Percentiles rank a stretch among this genome's conserved stretches.
phyloP scores from a whole-genome alignment of 169 alveolate species.

The Besnoitia besnoiti region DNA sequence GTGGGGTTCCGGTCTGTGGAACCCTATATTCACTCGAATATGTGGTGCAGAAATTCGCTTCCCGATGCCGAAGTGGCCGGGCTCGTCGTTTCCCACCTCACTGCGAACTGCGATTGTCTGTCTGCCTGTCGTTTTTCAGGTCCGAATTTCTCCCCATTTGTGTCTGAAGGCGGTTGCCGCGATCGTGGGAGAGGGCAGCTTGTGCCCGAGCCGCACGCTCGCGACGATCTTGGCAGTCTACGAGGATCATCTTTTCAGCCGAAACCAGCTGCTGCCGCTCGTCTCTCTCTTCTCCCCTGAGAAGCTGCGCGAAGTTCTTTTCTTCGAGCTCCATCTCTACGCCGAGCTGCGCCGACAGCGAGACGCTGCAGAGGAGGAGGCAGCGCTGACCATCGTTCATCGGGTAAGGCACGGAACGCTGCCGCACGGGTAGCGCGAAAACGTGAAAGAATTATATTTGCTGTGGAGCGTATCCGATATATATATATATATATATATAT shows the following conservation, averaged over 20 bases:
- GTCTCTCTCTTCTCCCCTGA: constrained; percentile 34
- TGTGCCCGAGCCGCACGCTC: constrained; percentile 61
- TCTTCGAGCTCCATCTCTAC: constrained; percentile 37
- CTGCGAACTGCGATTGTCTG: neutral
- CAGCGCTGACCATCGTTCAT: neutral
- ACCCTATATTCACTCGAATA: too few species aligned
- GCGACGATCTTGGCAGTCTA: constrained; percentile 49
- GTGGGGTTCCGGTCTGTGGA: too few species aligned
- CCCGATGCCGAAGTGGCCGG: too few species aligned
- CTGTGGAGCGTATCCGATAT: neutral
- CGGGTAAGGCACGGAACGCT: neutral
- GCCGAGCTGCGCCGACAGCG: constrained; percentile 16
- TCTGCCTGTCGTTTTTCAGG: neutral
- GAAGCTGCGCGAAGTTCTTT: constrained; percentile 50
- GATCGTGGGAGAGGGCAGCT: constrained; percentile 44
- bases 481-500: too few species aligned
- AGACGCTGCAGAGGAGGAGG: constrained; percentile 25
- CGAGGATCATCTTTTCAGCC: constrained; percentile 43
- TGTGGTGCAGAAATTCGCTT: too few species aligned
- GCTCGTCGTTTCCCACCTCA: too few species aligned
- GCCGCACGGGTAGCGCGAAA: neutral
- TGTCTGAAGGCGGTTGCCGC: constrained; percentile 21
- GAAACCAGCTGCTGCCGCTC: constrained; percentile 64
- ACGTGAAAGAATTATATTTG: neutral
- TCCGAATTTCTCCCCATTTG: neutral